These are phyloP conservation scores for Hawksworthiomyces lignivorus DNA, from an alignment of 2,329 filamentous ascomycete species.

Conservation along the genomic window DNA sequence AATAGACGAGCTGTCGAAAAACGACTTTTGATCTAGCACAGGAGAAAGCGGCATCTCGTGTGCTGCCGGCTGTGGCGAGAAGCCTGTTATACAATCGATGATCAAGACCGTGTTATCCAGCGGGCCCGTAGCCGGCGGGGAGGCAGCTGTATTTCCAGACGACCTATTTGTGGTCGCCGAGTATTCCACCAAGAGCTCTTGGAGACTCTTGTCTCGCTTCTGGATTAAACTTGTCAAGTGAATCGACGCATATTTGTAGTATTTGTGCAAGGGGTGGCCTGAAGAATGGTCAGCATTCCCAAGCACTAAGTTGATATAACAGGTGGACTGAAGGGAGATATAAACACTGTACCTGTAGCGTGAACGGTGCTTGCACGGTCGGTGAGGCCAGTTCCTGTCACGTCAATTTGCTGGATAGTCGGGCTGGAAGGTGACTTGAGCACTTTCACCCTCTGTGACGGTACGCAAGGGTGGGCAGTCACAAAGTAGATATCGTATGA, in stretches of 20 bases:
- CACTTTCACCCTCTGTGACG: conserved; percentile 48
- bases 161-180: conserved; percentile 24
- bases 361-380: conserved; percentile 39
- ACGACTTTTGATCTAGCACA: conserved; percentile 29
- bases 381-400: conserved; percentile 36
- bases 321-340: conserved; percentile 10
- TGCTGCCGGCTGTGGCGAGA: conserved; percentile 33
- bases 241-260: conserved; percentile 51
- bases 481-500: conserved; percentile 56
- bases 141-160: conserved; percentile 20
- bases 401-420: conserved; percentile 49
- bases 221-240: conserved; percentile 50
- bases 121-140: not conserved
- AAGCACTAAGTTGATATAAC: not conserved
- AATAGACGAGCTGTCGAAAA: conserved; percentile 7
- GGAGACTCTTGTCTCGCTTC: conserved; percentile 36
- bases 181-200: conserved; percentile 36
- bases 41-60: conserved; percentile 44
- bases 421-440: conserved; percentile 53
- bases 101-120: conserved; percentile 39
- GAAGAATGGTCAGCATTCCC: not conserved
- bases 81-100: conserved; percentile 55
- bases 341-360: conserved; percentile 41
- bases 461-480: conserved; percentile 57
- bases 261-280: conserved; percentile 59